phyloP scores from a whole-genome alignment of 129 eudicot species.

The Lonicera japonica region DNA sequence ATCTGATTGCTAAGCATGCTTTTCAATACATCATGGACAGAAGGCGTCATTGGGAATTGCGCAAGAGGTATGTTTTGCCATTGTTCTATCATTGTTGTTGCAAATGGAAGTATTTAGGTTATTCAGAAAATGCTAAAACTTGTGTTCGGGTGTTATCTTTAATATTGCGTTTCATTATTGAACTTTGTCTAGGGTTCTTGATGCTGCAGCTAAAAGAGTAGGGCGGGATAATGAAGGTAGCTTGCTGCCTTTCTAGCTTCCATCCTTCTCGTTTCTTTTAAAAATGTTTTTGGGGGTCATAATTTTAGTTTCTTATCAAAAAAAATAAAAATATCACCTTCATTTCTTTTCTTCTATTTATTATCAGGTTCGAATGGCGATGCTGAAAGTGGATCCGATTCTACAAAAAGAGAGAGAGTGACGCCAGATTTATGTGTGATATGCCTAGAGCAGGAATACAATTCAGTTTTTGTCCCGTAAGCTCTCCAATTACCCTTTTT shows the following conservation, averaged over 20 bases:
- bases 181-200: conserved; percentile 71
- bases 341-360: not conserved
- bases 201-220: conserved; percentile 84
- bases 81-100: not conserved
- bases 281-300: not conserved
- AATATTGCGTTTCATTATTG: not conserved
- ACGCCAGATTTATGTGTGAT: conserved; percentile 91
- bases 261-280: conserved; percentile 12
- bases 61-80: conserved; percentile 52
- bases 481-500: conserved; percentile 13
- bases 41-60: conserved; percentile 84
- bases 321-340: too few species aligned
- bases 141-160: not conserved
- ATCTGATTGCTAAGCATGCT: conserved; percentile 70
- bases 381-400: conserved; percentile 52
- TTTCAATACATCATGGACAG: conserved; percentile 76
- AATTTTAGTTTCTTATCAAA: too few species aligned
- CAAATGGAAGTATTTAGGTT: not conserved
- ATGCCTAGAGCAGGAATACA: conserved; percentile 90
- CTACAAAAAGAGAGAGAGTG: conserved; percentile 43
- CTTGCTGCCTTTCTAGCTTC: conserved; percentile 7
- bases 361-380: conserved; percentile 40
- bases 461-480: conserved; percentile 97
- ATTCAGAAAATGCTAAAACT: not conserved
- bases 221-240: conserved; percentile 60